phyloP scores from a whole-genome alignment of 2,329 filamentous ascomycete genomes.

The Colletotrichum liaoningense region DNA sequence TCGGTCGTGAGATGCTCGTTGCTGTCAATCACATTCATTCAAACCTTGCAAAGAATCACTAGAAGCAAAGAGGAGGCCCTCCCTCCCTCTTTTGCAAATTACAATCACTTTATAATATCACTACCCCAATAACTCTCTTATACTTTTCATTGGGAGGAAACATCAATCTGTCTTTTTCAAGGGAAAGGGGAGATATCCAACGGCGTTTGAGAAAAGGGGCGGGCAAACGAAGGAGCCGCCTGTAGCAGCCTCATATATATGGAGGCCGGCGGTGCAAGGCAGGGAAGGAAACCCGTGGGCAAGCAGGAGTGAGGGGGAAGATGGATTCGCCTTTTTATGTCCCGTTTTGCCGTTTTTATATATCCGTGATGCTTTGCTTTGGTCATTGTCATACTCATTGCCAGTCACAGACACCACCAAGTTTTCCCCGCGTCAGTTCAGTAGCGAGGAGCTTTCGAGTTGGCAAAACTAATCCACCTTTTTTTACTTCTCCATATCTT shows the following conservation, averaged over 20 bases:
- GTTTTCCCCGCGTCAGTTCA: not conserved
- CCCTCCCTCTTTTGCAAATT: not conserved
- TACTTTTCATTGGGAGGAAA: not conserved
- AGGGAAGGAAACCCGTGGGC: not conserved
- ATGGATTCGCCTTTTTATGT: not conserved
- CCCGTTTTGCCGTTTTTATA: not conserved
- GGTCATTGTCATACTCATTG: not conserved
- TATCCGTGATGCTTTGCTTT: not conserved
- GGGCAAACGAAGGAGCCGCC: not conserved
- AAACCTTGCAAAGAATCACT: not conserved
- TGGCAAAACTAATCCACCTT: not conserved
- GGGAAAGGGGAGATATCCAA: not conserved
- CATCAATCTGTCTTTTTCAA: not conserved
- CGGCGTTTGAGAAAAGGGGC: not conserved
- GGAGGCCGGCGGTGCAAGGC: not conserved
- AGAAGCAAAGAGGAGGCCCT: not conserved
- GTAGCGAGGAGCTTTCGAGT: not conserved
- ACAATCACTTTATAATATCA: not conserved
- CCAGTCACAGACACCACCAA: not conserved
- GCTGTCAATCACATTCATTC: not conserved
- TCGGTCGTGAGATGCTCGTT: not conserved
- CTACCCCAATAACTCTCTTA: not conserved
- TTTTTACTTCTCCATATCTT: not conserved
- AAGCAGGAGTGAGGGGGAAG: not conserved
- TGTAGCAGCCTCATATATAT: not conserved